Conservation (phyloP, 179 eudicot species). For the Kewa caespitosa region DNA sequence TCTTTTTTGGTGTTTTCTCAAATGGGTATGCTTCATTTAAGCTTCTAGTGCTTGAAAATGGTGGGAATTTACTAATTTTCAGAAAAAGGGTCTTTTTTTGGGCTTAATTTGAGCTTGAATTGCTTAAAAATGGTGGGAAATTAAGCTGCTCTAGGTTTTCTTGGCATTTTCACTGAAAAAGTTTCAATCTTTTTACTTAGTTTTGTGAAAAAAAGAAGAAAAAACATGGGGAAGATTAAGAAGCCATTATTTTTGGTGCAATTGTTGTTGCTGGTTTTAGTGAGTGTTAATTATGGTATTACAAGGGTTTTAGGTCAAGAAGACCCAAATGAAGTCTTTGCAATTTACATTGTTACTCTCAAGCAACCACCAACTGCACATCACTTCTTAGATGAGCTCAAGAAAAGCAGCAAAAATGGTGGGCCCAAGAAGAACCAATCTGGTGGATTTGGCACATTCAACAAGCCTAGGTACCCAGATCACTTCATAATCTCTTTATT, state of each 20-base stretch:
- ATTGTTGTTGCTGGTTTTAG: conserved; percentile 11
- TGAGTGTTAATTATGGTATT: conserved; percentile 33
- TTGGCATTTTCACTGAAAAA: not conserved
- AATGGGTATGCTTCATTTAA: too few species aligned
- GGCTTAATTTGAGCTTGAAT: not conserved
- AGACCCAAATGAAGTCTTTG: conserved; percentile 42
- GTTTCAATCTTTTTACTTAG: not conserved
- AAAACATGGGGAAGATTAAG: conserved; percentile 4
- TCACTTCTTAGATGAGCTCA: conserved; percentile 34
- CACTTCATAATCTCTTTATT: not conserved
- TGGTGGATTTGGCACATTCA: conserved; percentile 43
- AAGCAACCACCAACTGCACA: conserved; percentile 72
- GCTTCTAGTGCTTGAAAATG: too few species aligned
- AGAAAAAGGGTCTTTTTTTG: not conserved
- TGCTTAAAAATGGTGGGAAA: not conserved
- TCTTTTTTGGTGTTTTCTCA: too few species aligned
- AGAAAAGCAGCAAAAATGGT: conserved; percentile 21
- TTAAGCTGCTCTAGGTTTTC: conserved; percentile 1
- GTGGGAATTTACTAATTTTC: not conserved
- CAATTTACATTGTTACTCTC: conserved; percentile 82
- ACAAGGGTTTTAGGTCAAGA: conserved; percentile 36
- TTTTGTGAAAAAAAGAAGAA: not conserved
- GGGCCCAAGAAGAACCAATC: conserved; percentile 33
- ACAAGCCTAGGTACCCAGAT: conserved; percentile 57
- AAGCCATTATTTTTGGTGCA: conserved; percentile 20